Conservation (phyloP, 2,329 filamentous ascomycete genomes). For the Cercospora brassicicola region DNA sequence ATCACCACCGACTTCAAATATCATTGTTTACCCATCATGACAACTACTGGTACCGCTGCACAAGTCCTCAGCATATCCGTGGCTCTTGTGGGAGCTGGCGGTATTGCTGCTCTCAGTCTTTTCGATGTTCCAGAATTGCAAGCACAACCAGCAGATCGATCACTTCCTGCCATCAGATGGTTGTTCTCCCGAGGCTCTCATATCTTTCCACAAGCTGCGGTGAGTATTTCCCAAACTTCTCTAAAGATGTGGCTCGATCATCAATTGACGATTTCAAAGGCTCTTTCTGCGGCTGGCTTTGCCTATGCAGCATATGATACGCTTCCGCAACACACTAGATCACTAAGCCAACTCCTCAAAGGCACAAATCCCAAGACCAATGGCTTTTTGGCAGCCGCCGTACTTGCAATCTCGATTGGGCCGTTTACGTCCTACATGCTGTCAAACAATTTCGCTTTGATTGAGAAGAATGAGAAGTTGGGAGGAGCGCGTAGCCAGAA, state of each 20-base stretch:
- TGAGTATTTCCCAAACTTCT: neutral
- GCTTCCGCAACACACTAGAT: constrained; percentile 18
- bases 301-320: constrained; percentile 30
- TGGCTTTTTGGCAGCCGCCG: constrained; percentile 28
- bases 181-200: constrained; percentile 33
- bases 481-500: constrained; percentile 29
- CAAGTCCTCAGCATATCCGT: constrained; percentile 28
- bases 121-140: constrained; percentile 32
- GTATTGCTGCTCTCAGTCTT: constrained; percentile 29
- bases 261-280: neutral
- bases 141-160: constrained; percentile 33
- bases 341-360: constrained; percentile 19
- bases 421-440: constrained; percentile 32
- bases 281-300: constrained; percentile 28
- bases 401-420: constrained; percentile 29
- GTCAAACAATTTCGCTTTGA: constrained; percentile 34
- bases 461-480: constrained; percentile 32
- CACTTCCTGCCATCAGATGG: constrained; percentile 31
- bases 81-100: constrained; percentile 30
- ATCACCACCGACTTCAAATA: neutral
- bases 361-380: constrained; percentile 24
- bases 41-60: neutral
- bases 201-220: constrained; percentile 30
- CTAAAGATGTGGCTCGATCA: neutral
- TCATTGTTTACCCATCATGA: neutral